Conservation (phyloP, 371 early-diverging fungal species). For the Rhizomucor miehei region DNA sequence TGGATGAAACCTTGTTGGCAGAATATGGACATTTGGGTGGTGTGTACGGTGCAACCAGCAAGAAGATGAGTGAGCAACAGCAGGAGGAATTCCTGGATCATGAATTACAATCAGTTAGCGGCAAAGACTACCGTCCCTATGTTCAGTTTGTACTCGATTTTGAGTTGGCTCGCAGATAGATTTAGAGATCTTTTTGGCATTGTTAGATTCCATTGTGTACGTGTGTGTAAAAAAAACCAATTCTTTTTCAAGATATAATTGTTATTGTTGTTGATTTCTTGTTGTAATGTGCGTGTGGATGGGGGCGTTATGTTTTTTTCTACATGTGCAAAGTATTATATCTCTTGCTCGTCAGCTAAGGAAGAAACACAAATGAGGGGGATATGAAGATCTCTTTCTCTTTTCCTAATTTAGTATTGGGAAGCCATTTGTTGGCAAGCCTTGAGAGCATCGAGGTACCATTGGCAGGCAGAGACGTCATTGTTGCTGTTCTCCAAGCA, state of each 20-base stretch:
- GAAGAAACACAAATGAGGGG: no score
- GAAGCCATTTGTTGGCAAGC: slow-evolving; percentile 74
- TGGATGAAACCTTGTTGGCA: slow-evolving; percentile 63
- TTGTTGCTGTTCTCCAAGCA: slow-evolving; percentile 83
- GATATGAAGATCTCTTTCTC: neutral
- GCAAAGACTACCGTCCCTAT: slow-evolving; percentile 86
- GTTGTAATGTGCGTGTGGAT: no score
- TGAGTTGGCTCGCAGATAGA: slow-evolving; percentile 45
- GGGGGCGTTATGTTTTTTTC: no score
- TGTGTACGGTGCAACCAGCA: slow-evolving; percentile 33
- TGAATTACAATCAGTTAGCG: slow-evolving; percentile 72
- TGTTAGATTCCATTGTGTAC: no score
- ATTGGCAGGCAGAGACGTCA: slow-evolving; percentile 79
- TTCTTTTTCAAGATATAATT: no score
- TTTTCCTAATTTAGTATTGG: slow-evolving; percentile 37
- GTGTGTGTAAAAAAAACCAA: no score
- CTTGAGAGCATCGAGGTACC: slow-evolving; percentile 86
- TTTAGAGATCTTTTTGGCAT: no score
- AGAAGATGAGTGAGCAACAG: slow-evolving; percentile 24
- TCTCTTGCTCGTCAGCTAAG: no score
- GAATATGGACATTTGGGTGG: slow-evolving; percentile 67
- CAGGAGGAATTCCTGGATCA: slow-evolving; percentile 70
- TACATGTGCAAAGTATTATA: no score
- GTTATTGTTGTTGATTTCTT: no score
- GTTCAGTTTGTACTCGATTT: slow-evolving; percentile 77